Evolutionary conservation across 1,284 basidiomycete species (phyloP).

Genomic region (Boletellus sp.): DNA sequence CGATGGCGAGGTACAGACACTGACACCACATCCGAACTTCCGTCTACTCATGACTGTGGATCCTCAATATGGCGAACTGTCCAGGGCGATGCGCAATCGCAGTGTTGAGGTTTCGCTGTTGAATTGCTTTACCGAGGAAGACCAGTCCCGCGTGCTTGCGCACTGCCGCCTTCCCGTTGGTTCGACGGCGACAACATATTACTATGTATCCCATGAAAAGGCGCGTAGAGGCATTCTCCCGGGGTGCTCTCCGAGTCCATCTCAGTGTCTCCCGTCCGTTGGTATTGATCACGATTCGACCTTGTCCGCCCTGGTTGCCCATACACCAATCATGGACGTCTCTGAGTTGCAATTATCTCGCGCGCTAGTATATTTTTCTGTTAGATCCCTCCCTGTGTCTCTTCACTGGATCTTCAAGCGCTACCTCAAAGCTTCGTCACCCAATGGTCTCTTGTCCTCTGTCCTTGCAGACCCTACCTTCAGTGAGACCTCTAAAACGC

Average conservation of each 20-base stretch:
- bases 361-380: conserved; percentile 41
- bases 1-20: conserved; percentile 68
- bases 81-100: conserved; percentile 97
- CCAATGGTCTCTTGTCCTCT: conserved; percentile 14
- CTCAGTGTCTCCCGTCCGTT: conserved; percentile 26
- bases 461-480: conserved; percentile 22
- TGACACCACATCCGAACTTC: conserved; percentile 87
- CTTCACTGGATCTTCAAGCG: conserved; percentile 38
- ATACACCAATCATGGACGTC: conserved; percentile 32
- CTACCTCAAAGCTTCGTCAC: conserved; percentile 23
- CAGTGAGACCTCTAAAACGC: conserved; percentile 6
- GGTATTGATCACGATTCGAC: conserved; percentile 48
- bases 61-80: conserved; percentile 89
- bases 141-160: conserved; percentile 44
- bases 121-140: conserved; percentile 39
- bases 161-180: conserved; percentile 46
- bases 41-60: conserved; percentile 94
- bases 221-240: conserved; percentile 27
- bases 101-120: conserved; percentile 81
- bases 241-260: not conserved
- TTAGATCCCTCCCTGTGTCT: conserved; percentile 37
- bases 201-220: conserved; percentile 24
- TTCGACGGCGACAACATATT: conserved; percentile 8
- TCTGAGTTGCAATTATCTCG: conserved; percentile 12
- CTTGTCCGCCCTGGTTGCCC: conserved; percentile 41